Evolutionary conservation across 192 early-diverging fungal species (phyloP), one percentile per base, ranked within the genome.

Genomic region (Linnemannia hyalina): DNA sequence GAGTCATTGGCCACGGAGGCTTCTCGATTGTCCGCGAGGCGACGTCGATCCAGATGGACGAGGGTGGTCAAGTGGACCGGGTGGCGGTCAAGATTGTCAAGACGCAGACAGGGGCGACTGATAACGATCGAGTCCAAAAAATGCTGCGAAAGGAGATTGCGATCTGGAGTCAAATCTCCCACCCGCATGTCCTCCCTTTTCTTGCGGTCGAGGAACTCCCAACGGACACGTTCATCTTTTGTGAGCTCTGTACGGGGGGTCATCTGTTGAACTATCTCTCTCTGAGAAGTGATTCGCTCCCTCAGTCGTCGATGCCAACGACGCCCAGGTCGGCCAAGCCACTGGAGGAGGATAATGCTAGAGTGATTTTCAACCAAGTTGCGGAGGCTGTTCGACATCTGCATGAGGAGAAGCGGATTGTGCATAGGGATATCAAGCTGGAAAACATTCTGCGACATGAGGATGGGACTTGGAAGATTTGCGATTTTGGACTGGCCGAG

Each of bases 401-500:
- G 77, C 98, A 99, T 89, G 75, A 90, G 54, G 89, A 93, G 74
- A 90, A 92, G 54, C 92, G 93, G 26, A 90, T 97, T 71, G 92
- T 92, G 13, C 98, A 99, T 88, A 91, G 95, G 11, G 98, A 99
- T 83, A 90, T 99, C 76, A 99, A 99, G 84, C 92, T 96, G 29
- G 98, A 99, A 77, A 99, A 98, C 82, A 89, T 98, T 32, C 88
- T 98, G 44, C 89, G 96, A 26, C 93, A 93, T 75, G 90, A 90
- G 68, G 71, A 92, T 23, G 90, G 89, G 11, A 88, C 87, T 18
- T 89, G 95, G 80, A 98, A 98, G 88, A 86, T 99, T 23, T 95
- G 94, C 55, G 98, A 99, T 80, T 99, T 99, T 90, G 97, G 97
- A 13, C 82, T 97, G 18, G 90, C 95, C 5, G 92, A 94, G 55